Evolutionary conservation across 2,329 filamentous ascomycete species (phyloP).

Genomic region (Ustulina deusta): DNA sequence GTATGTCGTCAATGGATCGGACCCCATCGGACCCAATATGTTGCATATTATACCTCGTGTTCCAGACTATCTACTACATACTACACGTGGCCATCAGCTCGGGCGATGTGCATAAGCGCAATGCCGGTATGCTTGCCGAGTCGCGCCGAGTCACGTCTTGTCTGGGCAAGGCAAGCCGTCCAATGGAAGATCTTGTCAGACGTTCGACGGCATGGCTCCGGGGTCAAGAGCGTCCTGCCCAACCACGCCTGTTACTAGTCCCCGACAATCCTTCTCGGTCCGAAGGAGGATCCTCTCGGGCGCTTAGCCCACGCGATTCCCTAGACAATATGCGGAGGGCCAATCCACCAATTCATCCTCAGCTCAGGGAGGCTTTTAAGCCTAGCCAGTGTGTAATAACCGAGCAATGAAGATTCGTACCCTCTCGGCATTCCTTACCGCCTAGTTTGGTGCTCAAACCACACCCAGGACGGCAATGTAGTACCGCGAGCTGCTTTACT

Average conservation of each 20-base stretch:
- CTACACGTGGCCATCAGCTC: not conserved
- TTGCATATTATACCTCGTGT: constrained; percentile 6
- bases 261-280: not conserved
- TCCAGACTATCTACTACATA: not conserved
- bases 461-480: not conserved
- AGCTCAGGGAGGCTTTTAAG: not conserved
- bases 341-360: not conserved
- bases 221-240: not conserved
- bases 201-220: not conserved
- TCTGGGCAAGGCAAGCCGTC: not conserved
- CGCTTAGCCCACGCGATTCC: not conserved
- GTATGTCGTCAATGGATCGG: not conserved
- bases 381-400: not conserved
- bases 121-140: not conserved
- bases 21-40: not conserved
- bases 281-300: constrained; percentile 1
- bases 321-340: not conserved
- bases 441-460: not conserved
- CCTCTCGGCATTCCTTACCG: not conserved
- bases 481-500: not conserved
- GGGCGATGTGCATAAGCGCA: constrained; percentile 14
- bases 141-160: not conserved
- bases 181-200: constrained; percentile 2
- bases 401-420: not conserved
- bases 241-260: not conserved